Conservation (phyloP, 441 rosid genomes). For the Flueggea neowawraea region DNA sequence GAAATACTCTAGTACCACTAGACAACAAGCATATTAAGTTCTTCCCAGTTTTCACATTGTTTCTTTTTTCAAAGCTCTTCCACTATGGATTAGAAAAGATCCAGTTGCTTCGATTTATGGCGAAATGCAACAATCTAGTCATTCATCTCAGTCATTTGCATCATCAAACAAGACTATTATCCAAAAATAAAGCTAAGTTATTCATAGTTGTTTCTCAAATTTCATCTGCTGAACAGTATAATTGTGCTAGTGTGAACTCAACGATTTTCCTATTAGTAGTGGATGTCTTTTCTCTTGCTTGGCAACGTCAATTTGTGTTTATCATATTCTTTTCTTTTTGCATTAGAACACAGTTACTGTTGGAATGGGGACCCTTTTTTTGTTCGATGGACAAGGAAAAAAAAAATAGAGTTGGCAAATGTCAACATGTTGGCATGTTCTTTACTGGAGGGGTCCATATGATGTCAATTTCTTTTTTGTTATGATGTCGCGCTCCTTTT, state of each 20-base stretch:
- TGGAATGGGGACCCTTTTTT: conserved; percentile 17
- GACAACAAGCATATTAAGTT: too few species aligned
- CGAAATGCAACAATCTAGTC: too few species aligned
- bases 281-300: conserved; percentile 17
- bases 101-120: too few species aligned
- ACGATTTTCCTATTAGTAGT: conserved; percentile 10
- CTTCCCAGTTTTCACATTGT: too few species aligned
- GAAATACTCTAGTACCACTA: too few species aligned
- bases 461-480: conserved; percentile 18
- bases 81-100: too few species aligned
- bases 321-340: conserved; percentile 15
- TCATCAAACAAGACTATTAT: too few species aligned
- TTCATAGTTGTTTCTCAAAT: conserved; percentile 8
- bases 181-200: background rate
- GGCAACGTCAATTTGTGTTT: background rate
- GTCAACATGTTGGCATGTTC: conserved; percentile 45
- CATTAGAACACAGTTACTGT: conserved; percentile 12
- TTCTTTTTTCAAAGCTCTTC: too few species aligned
- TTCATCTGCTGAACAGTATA: conserved; percentile 10
- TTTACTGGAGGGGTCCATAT: conserved; percentile 31
- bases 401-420: conserved; percentile 24
- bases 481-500: conserved; percentile 22
- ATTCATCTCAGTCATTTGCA: too few species aligned
- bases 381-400: conserved; percentile 16
- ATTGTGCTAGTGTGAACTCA: conserved; percentile 12